These are phyloP conservation scores for Boletus rex-veris DNA, from an alignment of 768 basidiomycete genomes.

Conservation along the genomic window DNA sequence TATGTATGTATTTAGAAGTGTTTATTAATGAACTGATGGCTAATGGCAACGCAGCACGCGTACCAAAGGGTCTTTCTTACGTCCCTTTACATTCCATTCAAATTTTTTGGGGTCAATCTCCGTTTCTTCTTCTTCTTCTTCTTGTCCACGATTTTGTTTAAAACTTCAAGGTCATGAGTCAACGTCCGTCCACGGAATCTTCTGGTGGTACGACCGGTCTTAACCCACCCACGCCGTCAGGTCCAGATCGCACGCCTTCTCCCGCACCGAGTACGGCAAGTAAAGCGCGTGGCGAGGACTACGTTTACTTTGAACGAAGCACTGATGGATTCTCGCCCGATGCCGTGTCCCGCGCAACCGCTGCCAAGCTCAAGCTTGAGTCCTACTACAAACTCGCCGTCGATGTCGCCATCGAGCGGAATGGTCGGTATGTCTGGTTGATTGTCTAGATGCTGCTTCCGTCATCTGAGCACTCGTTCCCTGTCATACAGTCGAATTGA, in stretches of 20 bases:
- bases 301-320: constrained; percentile 94
- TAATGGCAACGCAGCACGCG: neutral
- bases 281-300: constrained; percentile 44
- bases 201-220: constrained; percentile 19
- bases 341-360: constrained; percentile 84
- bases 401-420: constrained; percentile 92
- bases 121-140: constrained; percentile 1
- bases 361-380: constrained; percentile 94
- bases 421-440: constrained; percentile 64
- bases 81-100: constrained; percentile 18
- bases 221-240: constrained; percentile 14
- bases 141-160: constrained; percentile 4
- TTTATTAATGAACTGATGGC: too few species aligned
- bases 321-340: constrained; percentile 80
- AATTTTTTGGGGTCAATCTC: constrained; percentile 10
- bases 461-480: constrained; percentile 1
- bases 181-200: constrained; percentile 29
- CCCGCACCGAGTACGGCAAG: constrained; percentile 31
- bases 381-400: constrained; percentile 98
- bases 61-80: constrained; percentile 21
- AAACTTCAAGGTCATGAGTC: constrained; percentile 24
- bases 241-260: constrained; percentile 29
- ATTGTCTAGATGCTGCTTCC: neutral
- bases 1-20: too few species aligned
- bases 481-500: constrained; percentile 68